Conservation (phyloP, 345 rosid genomes). For the Arabidopsis arenosa region DNA sequence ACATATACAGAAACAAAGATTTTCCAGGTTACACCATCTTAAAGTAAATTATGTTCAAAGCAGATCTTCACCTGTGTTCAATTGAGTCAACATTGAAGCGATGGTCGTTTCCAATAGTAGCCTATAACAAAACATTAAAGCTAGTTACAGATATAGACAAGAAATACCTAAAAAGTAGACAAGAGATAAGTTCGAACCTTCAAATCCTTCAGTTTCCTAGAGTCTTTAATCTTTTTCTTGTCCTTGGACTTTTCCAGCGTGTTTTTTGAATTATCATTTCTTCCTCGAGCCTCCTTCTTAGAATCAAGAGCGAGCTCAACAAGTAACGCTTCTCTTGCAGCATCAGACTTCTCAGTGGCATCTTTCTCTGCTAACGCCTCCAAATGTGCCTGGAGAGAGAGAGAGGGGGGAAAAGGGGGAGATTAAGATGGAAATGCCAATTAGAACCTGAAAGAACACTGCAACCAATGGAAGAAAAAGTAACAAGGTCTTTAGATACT, state of each 20-base stretch:
- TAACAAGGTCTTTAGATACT: conserved; percentile 42
- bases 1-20: conserved; percentile 3
- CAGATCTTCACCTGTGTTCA: conserved; percentile 56
- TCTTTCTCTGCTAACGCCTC: conserved; percentile 92
- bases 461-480: conserved; percentile 15
- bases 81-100: conserved; percentile 50
- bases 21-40: conserved; percentile 22
- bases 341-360: conserved; percentile 95
- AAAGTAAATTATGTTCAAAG: neutral
- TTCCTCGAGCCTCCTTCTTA: conserved; percentile 64
- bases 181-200: conserved; percentile 55
- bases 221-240: conserved; percentile 75
- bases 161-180: neutral
- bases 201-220: conserved; percentile 68
- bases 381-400: conserved; percentile 61
- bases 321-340: conserved; percentile 91
- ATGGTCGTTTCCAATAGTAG: conserved; percentile 53
- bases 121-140: conserved; percentile 50
- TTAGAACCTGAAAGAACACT: conserved; percentile 21
- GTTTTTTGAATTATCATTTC: conserved; percentile 61
- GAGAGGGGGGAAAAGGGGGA: neutral
- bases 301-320: conserved; percentile 93
- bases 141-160: conserved; percentile 10
- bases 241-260: conserved; percentile 76
- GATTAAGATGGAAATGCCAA: neutral